Base-by-base conservation (phyloP, 148 eudicot species). In the Fagopyrum homotropicum region DNA sequence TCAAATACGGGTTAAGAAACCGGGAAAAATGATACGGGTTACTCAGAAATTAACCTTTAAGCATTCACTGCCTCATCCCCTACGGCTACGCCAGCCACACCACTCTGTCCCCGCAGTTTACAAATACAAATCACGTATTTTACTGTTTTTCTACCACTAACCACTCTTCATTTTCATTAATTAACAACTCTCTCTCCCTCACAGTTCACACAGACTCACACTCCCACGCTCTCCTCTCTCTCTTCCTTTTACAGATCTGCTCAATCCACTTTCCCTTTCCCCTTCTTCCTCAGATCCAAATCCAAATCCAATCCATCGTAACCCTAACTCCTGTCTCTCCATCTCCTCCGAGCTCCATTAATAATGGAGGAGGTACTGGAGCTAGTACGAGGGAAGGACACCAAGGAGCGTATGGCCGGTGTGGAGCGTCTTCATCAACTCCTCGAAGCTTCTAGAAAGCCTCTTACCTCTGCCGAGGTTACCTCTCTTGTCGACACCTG, bases 381-480 rank as follows among this genome's bases (percentile, higher is more conserved):
- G 60, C 74, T 85, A 60, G 88, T 85, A 10, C 88, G 98, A 6
- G 87, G 92, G 0, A 95, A 95, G 84, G 98, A 95, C 84, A 89
- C 97, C 9, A 95, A 95, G 79, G 96, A 92, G 84, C 49, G 98
- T 63, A 90, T 95, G 97, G 97, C 98, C 6, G 97, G 93, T 0
- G 98, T 95, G 0, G 98, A 95, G 77, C 88, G 81, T 1, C 98
- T 95, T 44, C 88, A 95, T 80, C 89, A 90, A 17, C 87, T 92
- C 68, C 97, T 95, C 10, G 98, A 95, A 85, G 81, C 96, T 79
- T 88, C 97, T 11, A 78, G 91, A 54, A 89, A 80, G 84, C 83
- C 83, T 4, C 74, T 95, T 0, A 64, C 96, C 4, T 82, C 97
- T 2, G 83, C 96, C 17, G 98, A 95, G 70, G 96, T 88, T 47